These are phyloP conservation scores for Sordariomycetes sp. DNA, from an alignment of 2,329 filamentous ascomycete genomes.

Conservation along the genomic window DNA sequence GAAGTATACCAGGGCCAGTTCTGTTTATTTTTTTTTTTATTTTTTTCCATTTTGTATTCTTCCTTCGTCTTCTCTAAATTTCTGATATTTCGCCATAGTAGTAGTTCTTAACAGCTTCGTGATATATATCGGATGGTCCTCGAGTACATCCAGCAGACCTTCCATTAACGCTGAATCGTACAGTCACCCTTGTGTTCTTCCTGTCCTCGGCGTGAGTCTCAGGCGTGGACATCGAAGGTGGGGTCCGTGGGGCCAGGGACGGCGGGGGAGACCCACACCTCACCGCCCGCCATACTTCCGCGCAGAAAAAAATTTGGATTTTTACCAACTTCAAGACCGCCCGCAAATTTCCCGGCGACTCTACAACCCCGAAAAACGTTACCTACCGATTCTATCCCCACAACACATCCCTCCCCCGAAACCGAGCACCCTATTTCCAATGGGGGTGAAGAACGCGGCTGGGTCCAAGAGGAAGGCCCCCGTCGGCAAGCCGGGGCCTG, in stretches of 20 bases:
- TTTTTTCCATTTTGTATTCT: too few species aligned
- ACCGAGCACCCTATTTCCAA: not conserved
- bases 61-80: too few species aligned
- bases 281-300: not conserved
- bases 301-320: not conserved
- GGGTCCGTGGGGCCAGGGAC: not conserved
- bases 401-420: not conserved
- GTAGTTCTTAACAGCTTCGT: too few species aligned
- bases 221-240: not conserved
- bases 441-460: conserved; percentile 22
- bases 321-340: not conserved
- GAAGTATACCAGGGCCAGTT: too few species aligned
- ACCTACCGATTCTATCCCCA: not conserved
- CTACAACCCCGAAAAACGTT: not conserved
- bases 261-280: not conserved
- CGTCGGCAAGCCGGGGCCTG: conserved; percentile 25
- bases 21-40: too few species aligned
- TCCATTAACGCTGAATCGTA: not conserved
- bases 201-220: not conserved
- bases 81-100: too few species aligned
- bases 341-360: conserved; percentile 1
- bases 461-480: conserved; percentile 45
- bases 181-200: not conserved
- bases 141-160: too few species aligned
- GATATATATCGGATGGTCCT: too few species aligned